Base-by-base conservation (phyloP, 78 protist species). In the Dictyostelium intermedium region DNA sequence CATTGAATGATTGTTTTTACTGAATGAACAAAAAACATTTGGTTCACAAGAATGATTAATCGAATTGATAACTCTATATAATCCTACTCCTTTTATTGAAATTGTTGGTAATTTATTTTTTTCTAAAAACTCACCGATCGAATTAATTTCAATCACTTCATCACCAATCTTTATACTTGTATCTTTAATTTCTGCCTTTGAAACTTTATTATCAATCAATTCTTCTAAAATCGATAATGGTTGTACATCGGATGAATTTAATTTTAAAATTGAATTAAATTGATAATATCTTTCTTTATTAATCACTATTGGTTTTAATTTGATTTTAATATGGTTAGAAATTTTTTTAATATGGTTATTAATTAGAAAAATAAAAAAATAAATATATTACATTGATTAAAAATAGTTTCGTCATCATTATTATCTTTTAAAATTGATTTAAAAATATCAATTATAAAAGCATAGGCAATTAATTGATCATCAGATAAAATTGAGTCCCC, bases 31-130 rank as follows among this genome's bases (percentile, higher is more conserved):
- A 5, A 32, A 32, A 27, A 69, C 78, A 70, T 80, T 89, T 60
- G 94, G 94, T 39, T 61, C 77, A 70, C 94, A 89, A 23, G 83
- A 45, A n/a, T 89, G 94, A 47, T 89, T 89, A 13, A 70, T 60
- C 43, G 86, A 79, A n/a, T 89, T 89, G n/a, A 63, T 69, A 10
- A 80, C 56, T 30, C 69, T 14, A 35, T 76, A 89, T 34, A 89
- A 47, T 27, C 76, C 94, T 5, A 41, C 74, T 10, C 94, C 94
- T 37, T 39, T 27, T 8, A 89, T 69, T 43, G 73, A 63, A 20
- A 10, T 30, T 3, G 25, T 18, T 10, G 69, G 60, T 69, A 3
- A 27, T 18, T 63, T 74, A 4, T 79, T 10, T 6, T 41, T 43
- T 20, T 79, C 56, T 16, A 35, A 25, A 45, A 80, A 78, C 1